Base-by-base conservation (phyloP, 2,329 filamentous ascomycete genomes). In the Coniochaeta sp. region DNA sequence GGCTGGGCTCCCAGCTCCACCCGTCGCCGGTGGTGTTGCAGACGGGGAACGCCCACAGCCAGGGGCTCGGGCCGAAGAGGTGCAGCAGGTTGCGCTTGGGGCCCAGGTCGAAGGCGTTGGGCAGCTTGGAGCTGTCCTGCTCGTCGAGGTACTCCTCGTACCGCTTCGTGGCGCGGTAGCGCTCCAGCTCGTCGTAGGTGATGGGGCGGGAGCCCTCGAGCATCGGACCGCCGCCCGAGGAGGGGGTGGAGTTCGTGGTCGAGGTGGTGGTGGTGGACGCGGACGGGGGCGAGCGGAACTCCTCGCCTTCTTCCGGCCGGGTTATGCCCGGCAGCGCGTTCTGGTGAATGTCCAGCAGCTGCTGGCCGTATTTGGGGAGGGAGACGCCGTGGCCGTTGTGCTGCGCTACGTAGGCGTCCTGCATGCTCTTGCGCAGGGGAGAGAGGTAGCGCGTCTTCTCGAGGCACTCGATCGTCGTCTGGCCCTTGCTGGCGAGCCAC, bases 401-500 rank as follows among this genome's bases (percentile, higher is more conserved):
- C 62, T 83, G 80, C 55, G 83, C 79, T 62, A 77, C 74, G 65
- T 85, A 82, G 59, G 87, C 82, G 63, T 84, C 78, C 69, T 90
- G 86, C 70, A 93, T 82, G 56, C 83, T 83, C 70, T 86, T 86
- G 60, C 89, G 84, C 62, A 96, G 72, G 0, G 91, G 91, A 10
- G 89, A 91, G 8, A 96, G 82, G 74, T 99, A 99, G 59, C 95
- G 85, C 1, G 93, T 98, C 79, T 95, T 97, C 74, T 99, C 95
- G 62, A 99, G 78, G 68, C 89, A 96, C 73, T 99, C 95, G 61
- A 99, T 97, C 3, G 95, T 99, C 1, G 95, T 99, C 74, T 96
- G 87, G 3, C 91, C 91, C 28, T 84, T 83, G 59, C 83, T 77
- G 1, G 91, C 90, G 1, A 99, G 81, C 72, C 89, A 85, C 60